Conservation (phyloP, 2,329 filamentous ascomycete species). For the Ophiobolus disseminans region DNA sequence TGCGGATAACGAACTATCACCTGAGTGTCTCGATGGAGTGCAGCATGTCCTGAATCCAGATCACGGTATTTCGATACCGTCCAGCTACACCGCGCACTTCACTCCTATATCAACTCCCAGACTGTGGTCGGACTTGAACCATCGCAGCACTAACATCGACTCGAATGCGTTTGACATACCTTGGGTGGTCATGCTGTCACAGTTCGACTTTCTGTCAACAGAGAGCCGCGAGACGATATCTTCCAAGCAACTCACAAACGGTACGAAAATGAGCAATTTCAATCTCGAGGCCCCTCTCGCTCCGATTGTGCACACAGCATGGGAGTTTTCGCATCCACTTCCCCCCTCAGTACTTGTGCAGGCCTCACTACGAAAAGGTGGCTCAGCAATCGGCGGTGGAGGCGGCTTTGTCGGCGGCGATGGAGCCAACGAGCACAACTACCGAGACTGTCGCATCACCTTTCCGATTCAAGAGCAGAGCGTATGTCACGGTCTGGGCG, state of each 20-base stretch:
- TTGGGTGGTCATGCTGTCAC: slow-evolving; percentile 92
- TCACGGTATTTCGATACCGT: slow-evolving; percentile 91
- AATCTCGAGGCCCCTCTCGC: slow-evolving; percentile 39
- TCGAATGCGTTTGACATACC: slow-evolving; percentile 83
- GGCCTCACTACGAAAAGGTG: slow-evolving; percentile 64
- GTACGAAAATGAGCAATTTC: slow-evolving; percentile 40
- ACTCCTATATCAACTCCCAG: slow-evolving; percentile 91
- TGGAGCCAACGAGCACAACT: slow-evolving; percentile 90
- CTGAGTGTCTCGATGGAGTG: slow-evolving; percentile 94
- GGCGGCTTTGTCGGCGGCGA: slow-evolving; percentile 77
- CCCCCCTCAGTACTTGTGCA: slow-evolving; percentile 64
- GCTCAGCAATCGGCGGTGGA: slow-evolving; percentile 71
- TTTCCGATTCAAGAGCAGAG: slow-evolving; percentile 82
- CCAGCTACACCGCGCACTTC: slow-evolving; percentile 90
- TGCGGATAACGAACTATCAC: slow-evolving; percentile 94
- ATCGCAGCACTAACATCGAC: slow-evolving; percentile 65
- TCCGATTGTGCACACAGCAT: slow-evolving; percentile 72
- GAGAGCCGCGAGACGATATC: slow-evolving; percentile 32
- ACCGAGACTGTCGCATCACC: slow-evolving; percentile 75
- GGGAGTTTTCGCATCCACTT: slow-evolving; percentile 83
- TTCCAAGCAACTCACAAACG: slow-evolving; percentile 60
- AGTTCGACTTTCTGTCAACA: slow-evolving; percentile 83
- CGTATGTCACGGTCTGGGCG: slow-evolving; percentile 87
- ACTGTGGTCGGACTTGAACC: slow-evolving; percentile 79
- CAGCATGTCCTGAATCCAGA: slow-evolving; percentile 83